phyloP scores from a whole-genome alignment of 805 yeast genomes.

The Sugiyamaella smithiae region DNA sequence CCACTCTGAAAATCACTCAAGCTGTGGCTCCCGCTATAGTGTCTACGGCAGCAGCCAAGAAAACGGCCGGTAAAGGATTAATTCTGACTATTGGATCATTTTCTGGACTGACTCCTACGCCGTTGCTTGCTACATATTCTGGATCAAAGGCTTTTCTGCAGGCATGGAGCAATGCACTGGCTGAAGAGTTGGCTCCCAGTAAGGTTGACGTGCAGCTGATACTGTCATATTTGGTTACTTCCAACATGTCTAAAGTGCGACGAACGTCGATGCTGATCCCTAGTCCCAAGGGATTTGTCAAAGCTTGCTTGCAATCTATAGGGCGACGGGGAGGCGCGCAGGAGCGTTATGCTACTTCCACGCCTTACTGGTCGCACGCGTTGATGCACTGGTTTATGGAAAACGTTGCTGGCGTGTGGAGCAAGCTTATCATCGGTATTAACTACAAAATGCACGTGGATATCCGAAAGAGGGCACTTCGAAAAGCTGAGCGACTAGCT shows the following conservation, averaged over 20 bases:
- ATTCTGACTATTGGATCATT: conserved; percentile 95
- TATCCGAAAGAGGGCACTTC: conserved; percentile 79
- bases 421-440: conserved; percentile 61
- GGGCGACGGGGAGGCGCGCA: conserved; percentile 93
- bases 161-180: conserved; percentile 84
- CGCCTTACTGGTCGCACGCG: conserved; percentile 95
- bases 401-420: conserved; percentile 76
- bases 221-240: conserved; percentile 84
- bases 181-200: conserved; percentile 70
- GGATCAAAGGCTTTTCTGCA: conserved; percentile 96
- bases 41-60: conserved; percentile 43
- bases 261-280: conserved; percentile 76
- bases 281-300: conserved; percentile 74
- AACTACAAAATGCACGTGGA: conserved; percentile 75
- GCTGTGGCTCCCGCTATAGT: conserved; percentile 69
- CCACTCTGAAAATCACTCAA: conserved; percentile 81
- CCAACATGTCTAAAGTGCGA: conserved; percentile 93
- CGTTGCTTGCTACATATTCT: conserved; percentile 86
- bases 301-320: conserved; percentile 59
- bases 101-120: conserved; percentile 92
- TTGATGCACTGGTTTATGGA: conserved; percentile 78
- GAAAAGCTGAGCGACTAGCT: conserved; percentile 51
- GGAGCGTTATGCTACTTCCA: conserved; percentile 77
- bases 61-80: conserved; percentile 50
- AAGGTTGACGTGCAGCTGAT: conserved; percentile 84